phyloP scores from a whole-genome alignment of 176 grass and related monocot species.

The Dendrocalamus sinicus region DNA sequence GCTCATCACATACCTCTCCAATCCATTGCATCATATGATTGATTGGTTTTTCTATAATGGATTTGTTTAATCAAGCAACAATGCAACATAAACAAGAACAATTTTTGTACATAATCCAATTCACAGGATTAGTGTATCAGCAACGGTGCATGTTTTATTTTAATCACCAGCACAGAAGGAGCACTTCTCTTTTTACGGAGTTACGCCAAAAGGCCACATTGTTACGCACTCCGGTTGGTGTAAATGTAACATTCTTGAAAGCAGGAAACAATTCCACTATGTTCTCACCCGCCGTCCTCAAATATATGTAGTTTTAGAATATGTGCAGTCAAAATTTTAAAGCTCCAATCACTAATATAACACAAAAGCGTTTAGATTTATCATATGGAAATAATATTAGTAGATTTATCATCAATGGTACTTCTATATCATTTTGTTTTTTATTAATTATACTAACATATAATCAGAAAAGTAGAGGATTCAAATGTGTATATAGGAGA shows the following conservation, averaged over 20 bases:
- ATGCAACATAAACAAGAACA: background rate
- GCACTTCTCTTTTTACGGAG: background rate
- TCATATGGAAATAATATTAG: background rate
- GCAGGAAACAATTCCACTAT: too few relatives aligned
- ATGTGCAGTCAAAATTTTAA: too few relatives aligned
- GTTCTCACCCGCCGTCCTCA: too few relatives aligned
- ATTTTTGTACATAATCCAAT: slow-evolving; percentile 28
- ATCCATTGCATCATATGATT: slow-evolving; percentile 29
- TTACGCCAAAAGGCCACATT: slow-evolving; percentile 15
- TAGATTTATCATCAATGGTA: background rate
- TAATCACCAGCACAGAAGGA: slow-evolving; percentile 9
- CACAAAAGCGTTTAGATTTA: background rate
- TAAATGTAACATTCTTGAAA: background rate
- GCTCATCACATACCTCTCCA: background rate
- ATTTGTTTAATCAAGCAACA: slow-evolving; percentile 34
- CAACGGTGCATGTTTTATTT: slow-evolving; percentile 25
- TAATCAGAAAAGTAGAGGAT: too few relatives aligned
- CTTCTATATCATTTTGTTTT: background rate
- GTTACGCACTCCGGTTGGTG: background rate
- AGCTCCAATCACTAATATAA: background rate
- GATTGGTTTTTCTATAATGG: slow-evolving; percentile 9
- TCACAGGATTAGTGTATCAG: slow-evolving; percentile 47
- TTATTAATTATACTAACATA: too few relatives aligned
- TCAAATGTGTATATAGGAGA: background rate
- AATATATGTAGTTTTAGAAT: too few relatives aligned